Evolutionary conservation across 1,139 yeast species (phyloP).

Genomic region (Lodderomyces margitis): DNA sequence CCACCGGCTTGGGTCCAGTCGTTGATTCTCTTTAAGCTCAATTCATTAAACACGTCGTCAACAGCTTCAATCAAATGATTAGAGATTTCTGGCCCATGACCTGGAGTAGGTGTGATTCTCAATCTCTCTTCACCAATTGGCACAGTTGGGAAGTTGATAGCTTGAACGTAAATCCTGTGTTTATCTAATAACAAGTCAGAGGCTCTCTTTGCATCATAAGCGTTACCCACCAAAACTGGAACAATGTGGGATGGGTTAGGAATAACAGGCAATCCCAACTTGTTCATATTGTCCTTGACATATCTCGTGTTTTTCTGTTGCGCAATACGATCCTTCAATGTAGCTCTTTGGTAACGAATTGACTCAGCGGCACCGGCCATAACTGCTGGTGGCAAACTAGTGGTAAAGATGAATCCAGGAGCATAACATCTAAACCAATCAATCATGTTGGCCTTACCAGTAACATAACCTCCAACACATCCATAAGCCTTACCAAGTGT

Average conservation of each 20-base stretch:
- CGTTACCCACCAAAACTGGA: slow-evolving; percentile 92
- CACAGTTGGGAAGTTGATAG: slow-evolving; percentile 97
- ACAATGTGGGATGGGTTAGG: slow-evolving; percentile 98
- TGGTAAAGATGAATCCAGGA: slow-evolving; percentile 96
- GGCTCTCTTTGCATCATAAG: slow-evolving; percentile 86
- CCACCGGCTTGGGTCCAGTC: slow-evolving; percentile 86
- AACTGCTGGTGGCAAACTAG: slow-evolving; percentile 93
- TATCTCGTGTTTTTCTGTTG: slow-evolving; percentile 87
- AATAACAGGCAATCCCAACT: slow-evolving; percentile 86
- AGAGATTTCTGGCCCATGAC: slow-evolving; percentile 76
- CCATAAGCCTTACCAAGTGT: slow-evolving; percentile 97
- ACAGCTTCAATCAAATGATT: slow-evolving; percentile 76
- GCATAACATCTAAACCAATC: slow-evolving; percentile 97
- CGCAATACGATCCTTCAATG: slow-evolving; percentile 71
- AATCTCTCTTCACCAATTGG: slow-evolving; percentile 94
- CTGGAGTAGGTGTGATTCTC: slow-evolving; percentile 97
- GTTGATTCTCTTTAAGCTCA: slow-evolving; percentile 67
- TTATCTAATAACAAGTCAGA: slow-evolving; percentile 83
- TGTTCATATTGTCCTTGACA: slow-evolving; percentile 69
- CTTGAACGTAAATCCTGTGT: slow-evolving; percentile 91
- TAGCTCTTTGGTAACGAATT: slow-evolving; percentile 77
- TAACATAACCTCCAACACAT: slow-evolving; percentile 95
- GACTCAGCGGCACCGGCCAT: slow-evolving; percentile 95
- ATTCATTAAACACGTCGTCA: slow-evolving; percentile 74
- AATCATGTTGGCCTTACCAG: slow-evolving; percentile 77